These are phyloP conservation scores for Hibiscus tridactylites DNA, from an alignment of 345 rosid species.

Conservation along the genomic window DNA sequence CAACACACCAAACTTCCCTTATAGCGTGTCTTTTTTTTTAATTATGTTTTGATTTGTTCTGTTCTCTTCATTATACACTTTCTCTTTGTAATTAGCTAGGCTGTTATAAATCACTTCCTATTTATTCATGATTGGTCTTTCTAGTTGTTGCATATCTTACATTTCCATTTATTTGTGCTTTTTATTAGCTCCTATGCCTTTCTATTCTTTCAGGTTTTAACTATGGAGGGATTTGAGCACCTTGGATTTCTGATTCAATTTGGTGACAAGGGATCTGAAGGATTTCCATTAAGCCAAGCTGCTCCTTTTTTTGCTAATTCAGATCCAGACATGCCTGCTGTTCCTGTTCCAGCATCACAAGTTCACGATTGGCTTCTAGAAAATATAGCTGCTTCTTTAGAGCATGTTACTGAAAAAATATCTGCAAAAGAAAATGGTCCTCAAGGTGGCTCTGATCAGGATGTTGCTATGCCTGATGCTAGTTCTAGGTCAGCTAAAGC, in stretches of 20 bases:
- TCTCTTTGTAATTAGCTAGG: neutral
- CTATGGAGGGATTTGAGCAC: slow-evolving; percentile 94
- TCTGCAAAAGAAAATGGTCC: slow-evolving; percentile 89
- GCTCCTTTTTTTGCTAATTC: slow-evolving; percentile 98
- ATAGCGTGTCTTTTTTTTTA: neutral
- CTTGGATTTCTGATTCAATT: slow-evolving; percentile 89
- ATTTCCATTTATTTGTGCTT: slow-evolving; percentile 2
- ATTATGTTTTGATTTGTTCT: neutral
- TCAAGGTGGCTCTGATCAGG: slow-evolving; percentile 60
- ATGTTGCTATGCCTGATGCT: slow-evolving; percentile 91
- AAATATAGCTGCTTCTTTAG: slow-evolving; percentile 70
- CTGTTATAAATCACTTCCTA: neutral
- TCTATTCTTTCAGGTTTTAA: slow-evolving; percentile 57
- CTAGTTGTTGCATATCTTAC: neutral
- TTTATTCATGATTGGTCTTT: neutral
- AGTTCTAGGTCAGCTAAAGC: slow-evolving; percentile 60
- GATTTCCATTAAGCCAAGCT: slow-evolving; percentile 72
- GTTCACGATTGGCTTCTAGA: slow-evolving; percentile 88
- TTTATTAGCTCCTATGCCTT: neutral
- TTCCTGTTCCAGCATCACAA: slow-evolving; percentile 81
- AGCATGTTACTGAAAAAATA: slow-evolving; percentile 66
- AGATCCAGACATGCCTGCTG: slow-evolving; percentile 99
- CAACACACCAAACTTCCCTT: neutral
- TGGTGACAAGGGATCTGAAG: slow-evolving; percentile 86
- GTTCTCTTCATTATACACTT: neutral